A percentile compares a stretch with the other conserved stretches of the same genome.
These are phyloP conservation scores for Cladosporium sp. DNA, from an alignment of 2,329 filamentous ascomycete species.

Conservation along the genomic window DNA sequence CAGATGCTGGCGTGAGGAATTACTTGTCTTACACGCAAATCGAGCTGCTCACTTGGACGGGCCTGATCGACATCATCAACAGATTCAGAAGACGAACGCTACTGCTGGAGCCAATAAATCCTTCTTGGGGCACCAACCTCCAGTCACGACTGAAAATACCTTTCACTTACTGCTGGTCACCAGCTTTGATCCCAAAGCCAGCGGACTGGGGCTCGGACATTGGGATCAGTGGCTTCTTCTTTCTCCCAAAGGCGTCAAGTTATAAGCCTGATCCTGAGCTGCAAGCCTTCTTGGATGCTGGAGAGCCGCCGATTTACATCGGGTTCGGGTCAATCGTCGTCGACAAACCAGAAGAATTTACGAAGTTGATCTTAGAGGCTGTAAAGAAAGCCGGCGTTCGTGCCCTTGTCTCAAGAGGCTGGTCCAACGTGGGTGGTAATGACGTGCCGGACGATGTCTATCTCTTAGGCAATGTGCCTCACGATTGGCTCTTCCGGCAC, in stretches of 20 bases:
- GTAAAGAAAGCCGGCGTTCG: slow-evolving; percentile 45
- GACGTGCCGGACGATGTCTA: slow-evolving; percentile 35
- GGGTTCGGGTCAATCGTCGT: slow-evolving; percentile 77
- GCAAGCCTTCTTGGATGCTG: slow-evolving; percentile 56
- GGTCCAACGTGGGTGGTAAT: slow-evolving; percentile 38
- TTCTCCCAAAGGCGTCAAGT: slow-evolving; percentile 51
- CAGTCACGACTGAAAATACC: slow-evolving; percentile 68
- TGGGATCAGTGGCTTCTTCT: slow-evolving; percentile 67
- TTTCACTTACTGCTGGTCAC: slow-evolving; percentile 57
- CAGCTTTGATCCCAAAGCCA: slow-evolving; percentile 5
- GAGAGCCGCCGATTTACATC: slow-evolving; percentile 68
- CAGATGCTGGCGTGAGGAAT: slow-evolving; percentile 66
- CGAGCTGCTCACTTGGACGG: slow-evolving; percentile 87
- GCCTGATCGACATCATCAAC: slow-evolving; percentile 58
- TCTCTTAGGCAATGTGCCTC: slow-evolving; percentile 47
- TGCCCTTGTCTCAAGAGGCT: slow-evolving; percentile 48
- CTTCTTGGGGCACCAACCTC: slow-evolving; percentile 69
- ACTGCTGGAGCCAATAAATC: slow-evolving; percentile 64
- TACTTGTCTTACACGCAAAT: slow-evolving; percentile 75
- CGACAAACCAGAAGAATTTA: slow-evolving; percentile 64
- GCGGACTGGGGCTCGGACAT: slow-evolving; percentile 9
- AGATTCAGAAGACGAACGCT: slow-evolving; percentile 64
- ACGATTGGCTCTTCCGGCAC: slow-evolving; percentile 51
- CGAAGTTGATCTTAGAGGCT: slow-evolving; percentile 63
- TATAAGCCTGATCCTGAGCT: slow-evolving; percentile 61